Conservation (phyloP, 805 yeast species). For the Priceomyces fermenticarens region DNA sequence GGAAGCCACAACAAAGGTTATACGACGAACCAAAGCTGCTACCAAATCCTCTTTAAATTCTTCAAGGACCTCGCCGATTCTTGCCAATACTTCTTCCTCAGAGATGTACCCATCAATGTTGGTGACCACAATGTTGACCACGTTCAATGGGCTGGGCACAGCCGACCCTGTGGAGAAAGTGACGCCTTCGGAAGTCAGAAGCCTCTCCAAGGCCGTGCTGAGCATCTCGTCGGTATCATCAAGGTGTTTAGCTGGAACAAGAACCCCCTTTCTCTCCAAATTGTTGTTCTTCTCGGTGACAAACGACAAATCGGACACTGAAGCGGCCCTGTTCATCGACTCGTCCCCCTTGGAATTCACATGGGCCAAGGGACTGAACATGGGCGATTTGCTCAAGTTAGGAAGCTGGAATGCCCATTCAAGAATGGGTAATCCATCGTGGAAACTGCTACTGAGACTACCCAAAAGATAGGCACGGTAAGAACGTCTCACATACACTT, state of each 20-base stretch:
- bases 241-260: slow-evolving; percentile 75
- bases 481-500: slow-evolving; percentile 94
- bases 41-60: slow-evolving; percentile 69
- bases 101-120: slow-evolving; percentile 69
- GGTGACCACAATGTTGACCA: slow-evolving; percentile 75
- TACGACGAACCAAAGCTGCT: slow-evolving; percentile 79
- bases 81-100: slow-evolving; percentile 65
- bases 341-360: slow-evolving; percentile 34
- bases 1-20: slow-evolving; percentile 86
- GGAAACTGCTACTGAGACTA: slow-evolving; percentile 60
- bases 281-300: slow-evolving; percentile 69
- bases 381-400: slow-evolving; percentile 56
- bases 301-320: slow-evolving; percentile 88
- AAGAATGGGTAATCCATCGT: slow-evolving; percentile 62
- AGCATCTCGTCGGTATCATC: slow-evolving; percentile 89
- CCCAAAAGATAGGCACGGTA: slow-evolving; percentile 93
- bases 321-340: slow-evolving; percentile 76
- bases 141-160: slow-evolving; percentile 52
- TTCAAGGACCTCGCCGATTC: slow-evolving; percentile 61
- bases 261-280: slow-evolving; percentile 79
- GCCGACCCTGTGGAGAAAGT: slow-evolving; percentile 31
- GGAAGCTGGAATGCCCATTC: slow-evolving; percentile 91
- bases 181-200: slow-evolving; percentile 50
- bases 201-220: slow-evolving; percentile 66
- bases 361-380: slow-evolving; percentile 67